phyloP scores from a whole-genome alignment of 495 filamentous ascomycete species.

The Hypoxylon lienhwacheense region DNA sequence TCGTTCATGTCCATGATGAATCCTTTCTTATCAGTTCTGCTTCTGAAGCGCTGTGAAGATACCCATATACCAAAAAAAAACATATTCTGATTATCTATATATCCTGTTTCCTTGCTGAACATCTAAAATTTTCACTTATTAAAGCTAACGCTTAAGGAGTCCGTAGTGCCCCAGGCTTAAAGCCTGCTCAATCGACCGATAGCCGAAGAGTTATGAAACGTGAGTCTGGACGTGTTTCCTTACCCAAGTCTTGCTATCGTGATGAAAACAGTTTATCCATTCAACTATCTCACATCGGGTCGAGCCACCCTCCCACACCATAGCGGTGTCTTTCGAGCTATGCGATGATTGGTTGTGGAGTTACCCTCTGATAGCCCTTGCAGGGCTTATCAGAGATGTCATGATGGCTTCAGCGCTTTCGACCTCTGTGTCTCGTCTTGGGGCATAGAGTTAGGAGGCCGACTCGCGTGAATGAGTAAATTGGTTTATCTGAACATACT shows the following conservation, averaged over 20 bases:
- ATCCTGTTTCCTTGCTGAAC: slow-evolving; percentile 21
- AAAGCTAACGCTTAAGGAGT: slow-evolving; percentile 20
- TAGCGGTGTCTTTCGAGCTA: slow-evolving; percentile 55
- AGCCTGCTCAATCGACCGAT: not conserved
- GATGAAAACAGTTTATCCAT: slow-evolving; percentile 99
- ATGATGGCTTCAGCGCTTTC: slow-evolving; percentile 52
- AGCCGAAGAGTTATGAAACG: not conserved
- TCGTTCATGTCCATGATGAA: slow-evolving; percentile 67
- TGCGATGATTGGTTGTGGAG: slow-evolving; percentile 92
- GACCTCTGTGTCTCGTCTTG: slow-evolving; percentile 48
- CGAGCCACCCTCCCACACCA: slow-evolving; percentile 80
- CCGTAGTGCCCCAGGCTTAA: not conserved
- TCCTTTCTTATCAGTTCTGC: slow-evolving; percentile 85
- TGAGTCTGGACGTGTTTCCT: slow-evolving; percentile 19
- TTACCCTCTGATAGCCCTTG: slow-evolving; percentile 41
- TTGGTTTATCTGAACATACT: slow-evolving; percentile 47
- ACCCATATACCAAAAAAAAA: slow-evolving; percentile 80
- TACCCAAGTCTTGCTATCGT: slow-evolving; percentile 48
- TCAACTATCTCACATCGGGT: slow-evolving; percentile 78
- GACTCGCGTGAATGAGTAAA: slow-evolving; percentile 56
- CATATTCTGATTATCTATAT: slow-evolving; percentile 52
- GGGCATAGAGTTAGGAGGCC: slow-evolving; percentile 41
- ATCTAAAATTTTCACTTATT: slow-evolving; percentile 4
- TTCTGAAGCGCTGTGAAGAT: slow-evolving; percentile 85
- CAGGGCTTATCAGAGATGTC: slow-evolving; percentile 38